A percentile compares a stretch with the other conserved stretches of the same genome.
phyloP scores from a whole-genome alignment of 306 rosid species.

The Castanea mollissima region DNA sequence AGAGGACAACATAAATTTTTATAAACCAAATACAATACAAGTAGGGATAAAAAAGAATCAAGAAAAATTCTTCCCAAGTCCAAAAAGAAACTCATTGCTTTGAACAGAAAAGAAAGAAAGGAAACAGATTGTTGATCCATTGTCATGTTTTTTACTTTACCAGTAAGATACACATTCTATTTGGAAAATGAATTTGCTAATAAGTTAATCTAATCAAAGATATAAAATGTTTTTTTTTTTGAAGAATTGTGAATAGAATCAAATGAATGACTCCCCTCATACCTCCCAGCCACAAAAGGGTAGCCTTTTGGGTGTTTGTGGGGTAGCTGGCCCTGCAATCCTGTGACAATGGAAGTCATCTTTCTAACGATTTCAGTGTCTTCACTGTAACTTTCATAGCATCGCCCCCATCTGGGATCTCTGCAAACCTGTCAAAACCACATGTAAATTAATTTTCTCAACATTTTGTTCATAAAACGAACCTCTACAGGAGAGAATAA shows the following conservation, averaged over 20 bases:
- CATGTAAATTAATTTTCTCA: background rate
- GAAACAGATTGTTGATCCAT: background rate
- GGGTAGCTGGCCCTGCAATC: slow-evolving; percentile 61
- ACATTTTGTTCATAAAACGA: background rate
- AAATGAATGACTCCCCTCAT: slow-evolving; percentile 4
- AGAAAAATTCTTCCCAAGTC: background rate
- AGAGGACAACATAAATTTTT: background rate
- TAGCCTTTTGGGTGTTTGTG: slow-evolving; percentile 41
- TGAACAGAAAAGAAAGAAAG: background rate
- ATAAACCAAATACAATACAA: background rate
- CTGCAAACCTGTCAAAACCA: slow-evolving; percentile 42
- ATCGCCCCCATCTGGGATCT: slow-evolving; percentile 65
- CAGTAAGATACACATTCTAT: background rate
- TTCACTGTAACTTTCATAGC: slow-evolving; percentile 56
- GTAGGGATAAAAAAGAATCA: background rate
- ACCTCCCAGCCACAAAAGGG: slow-evolving; percentile 55
- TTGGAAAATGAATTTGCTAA: background rate
- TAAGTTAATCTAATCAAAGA: background rate
- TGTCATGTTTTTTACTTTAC: background rate
- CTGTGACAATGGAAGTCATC: slow-evolving; percentile 43
- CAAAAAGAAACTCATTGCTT: background rate
- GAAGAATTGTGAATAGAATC: background rate
- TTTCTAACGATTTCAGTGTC: slow-evolving; percentile 47
- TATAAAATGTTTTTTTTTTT: background rate
- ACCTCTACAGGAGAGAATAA: background rate